Percentiles rank a stretch among this genome's conserved stretches.
Evolutionary conservation across 2,329 filamentous ascomycete genomes (phyloP).

Genomic region (Ophiognomonia clavigignenti-juglandacearum): DNA sequence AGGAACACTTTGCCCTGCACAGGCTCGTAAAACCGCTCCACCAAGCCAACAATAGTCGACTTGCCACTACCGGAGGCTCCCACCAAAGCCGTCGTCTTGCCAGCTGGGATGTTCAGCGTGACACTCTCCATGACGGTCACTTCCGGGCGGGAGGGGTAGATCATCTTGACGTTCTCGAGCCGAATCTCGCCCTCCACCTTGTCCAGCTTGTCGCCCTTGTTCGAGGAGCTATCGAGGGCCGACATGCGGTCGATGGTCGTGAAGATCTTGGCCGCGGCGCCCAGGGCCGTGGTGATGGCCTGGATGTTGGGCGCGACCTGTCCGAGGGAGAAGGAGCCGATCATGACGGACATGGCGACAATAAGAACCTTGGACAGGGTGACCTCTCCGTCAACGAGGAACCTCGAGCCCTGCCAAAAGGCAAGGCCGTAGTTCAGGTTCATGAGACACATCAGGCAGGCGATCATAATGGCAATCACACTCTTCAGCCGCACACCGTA

Average conservation of each 20-base stretch:
- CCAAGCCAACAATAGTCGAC: conserved; percentile 86
- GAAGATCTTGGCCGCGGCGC: conserved; percentile 87
- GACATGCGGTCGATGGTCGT: conserved; percentile 86
- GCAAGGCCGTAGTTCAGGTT: conserved; percentile 84
- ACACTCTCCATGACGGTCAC: conserved; percentile 85
- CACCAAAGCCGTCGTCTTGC: conserved; percentile 89
- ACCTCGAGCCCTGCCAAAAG: conserved; percentile 83
- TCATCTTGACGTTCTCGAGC: conserved; percentile 79
- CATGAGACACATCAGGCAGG: conserved; percentile 75
- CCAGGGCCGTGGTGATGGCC: conserved; percentile 77
- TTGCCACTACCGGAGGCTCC: conserved; percentile 94
- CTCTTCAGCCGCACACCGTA: conserved; percentile 74
- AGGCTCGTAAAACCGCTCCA: conserved; percentile 92
- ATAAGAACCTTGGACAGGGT: conserved; percentile 70
- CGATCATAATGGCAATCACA: conserved; percentile 72
- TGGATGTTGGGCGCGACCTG: conserved; percentile 83
- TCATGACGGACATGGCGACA: conserved; percentile 86
- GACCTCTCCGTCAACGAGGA: conserved; percentile 62
- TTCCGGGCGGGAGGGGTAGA: conserved; percentile 90
- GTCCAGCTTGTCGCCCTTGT: conserved; percentile 68
- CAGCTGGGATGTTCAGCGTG: conserved; percentile 73
- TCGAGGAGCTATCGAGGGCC: conserved; percentile 71
- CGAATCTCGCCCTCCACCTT: conserved; percentile 73
- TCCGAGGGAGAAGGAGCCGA: conserved; percentile 86
- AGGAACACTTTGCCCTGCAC: conserved; percentile 73